Base-by-base conservation (phyloP, 2,329 filamentous ascomycete genomes). In the Parastagonospora avenae region DNA sequence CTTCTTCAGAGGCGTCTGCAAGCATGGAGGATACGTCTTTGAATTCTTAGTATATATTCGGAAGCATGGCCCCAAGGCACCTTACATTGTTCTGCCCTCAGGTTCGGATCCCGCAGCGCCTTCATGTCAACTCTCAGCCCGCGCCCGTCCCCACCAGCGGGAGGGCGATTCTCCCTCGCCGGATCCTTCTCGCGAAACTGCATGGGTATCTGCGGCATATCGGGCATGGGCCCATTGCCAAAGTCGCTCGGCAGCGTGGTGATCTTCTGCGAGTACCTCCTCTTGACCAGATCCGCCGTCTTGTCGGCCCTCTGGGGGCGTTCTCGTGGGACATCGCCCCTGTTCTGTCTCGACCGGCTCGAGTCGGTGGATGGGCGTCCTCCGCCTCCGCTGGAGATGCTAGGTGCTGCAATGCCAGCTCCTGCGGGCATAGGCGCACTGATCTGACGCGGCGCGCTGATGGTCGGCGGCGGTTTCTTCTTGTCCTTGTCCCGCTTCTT, bases 201-300 rank as follows among this genome's bases (percentile, higher is more conserved):
- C 40, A 82, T 80, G 42, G 80, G 82, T 53, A 81, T 81, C 10
- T 82, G 74, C 1, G 94, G 93, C 57, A 81, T 64, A 11, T 72
- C 69, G 4, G 79, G 78, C 63, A 96, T 80, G 14, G 91, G 84
- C 48, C 83, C 85, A 60, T 82, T 79, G 63, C 88, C 84, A 69
- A 86, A 89, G 64, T 90, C 86, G 52, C 85, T 78, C 1, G 89
- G 89, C 1, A 88, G 74, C 59, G 90, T 86, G 64, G 92, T 93
- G 74, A 97, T 96, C 54, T 93, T 87, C 36, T 92, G 92, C 33
- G 94, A 97, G 76, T 97, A 99, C 63, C 94, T 83, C 63, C 92
- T 85, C 78, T 97, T 97, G 52, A 99, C 92, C 46, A 97, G 80
- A 73, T 99, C 93, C 14, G 85, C 84, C 36, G 86, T 87, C 63